Evolutionary conservation across 2,329 filamentous ascomycete species (phyloP), one percentile per base, ranked within the genome.

Genomic region (Albophoma yamanashiensis): DNA sequence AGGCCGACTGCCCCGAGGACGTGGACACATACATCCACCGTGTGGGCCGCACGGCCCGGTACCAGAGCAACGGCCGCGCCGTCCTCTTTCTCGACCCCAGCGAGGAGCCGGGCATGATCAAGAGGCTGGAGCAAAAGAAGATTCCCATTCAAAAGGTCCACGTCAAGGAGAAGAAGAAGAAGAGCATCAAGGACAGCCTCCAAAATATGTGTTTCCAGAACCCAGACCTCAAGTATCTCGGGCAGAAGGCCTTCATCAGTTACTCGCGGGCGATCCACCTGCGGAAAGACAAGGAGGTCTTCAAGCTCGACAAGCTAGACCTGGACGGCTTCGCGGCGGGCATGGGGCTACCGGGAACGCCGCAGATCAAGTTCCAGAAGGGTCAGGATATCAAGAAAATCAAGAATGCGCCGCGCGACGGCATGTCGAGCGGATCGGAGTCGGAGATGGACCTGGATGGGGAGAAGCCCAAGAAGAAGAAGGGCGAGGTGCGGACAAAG

Each of bases 171-270:
- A 92, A 91, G 76, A 97, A 97, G 78, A 92, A 95, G 75, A 86
- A 89, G 73, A 89, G 84, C 62, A 90, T 99, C 72, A 86, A 87
- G 67, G 86, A 89, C 61, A 89, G 96, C 68, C 75, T 99, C 45
- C 93, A 97, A 69, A 92, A 90, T 67, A 91, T 97, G 87, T 96
- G 91, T 68, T 99, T 97, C 78, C 90, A 97, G 73, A 91, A 96
- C 64, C 88, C 91, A 0, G 90, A 96, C 64, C 77, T 97, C 65
- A 97, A 97, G 69, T 97, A 97, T 66, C 81, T 97, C 1, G 95
- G 89, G 0, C 93, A 97, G 70, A 99, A 97, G 73, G 92, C 94
- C 0, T 99, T 99, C 67, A 88, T 93, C 67, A 93, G 89, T 63
- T 97, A 97, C 73, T 85, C 88, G 15, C 86, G 89, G 62, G 95